These are phyloP conservation scores for Saccharomycopsis schoenii DNA, from an alignment of 805 yeast genomes.

Conservation along the genomic window DNA sequence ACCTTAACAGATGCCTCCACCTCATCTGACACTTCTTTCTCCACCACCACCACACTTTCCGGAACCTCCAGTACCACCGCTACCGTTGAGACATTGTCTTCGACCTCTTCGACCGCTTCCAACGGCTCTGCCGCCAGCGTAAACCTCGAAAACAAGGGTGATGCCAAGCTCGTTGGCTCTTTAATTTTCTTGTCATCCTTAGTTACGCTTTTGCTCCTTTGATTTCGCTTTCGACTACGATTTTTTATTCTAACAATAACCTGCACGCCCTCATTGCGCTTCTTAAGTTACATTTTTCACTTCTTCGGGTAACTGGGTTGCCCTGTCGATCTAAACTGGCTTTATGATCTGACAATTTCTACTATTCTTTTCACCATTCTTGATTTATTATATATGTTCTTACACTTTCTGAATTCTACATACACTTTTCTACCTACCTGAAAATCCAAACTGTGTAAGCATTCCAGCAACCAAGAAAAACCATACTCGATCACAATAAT, in stretches of 20 bases:
- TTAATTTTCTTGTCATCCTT: neutral
- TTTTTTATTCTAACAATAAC: neutral
- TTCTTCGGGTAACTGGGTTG: neutral
- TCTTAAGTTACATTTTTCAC: neutral
- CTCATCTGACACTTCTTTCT: too few relatives aligned
- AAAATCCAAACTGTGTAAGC: neutral
- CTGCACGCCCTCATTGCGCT: too few relatives aligned
- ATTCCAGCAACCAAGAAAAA: neutral
- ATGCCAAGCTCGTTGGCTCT: neutral
- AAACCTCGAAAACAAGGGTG: neutral
- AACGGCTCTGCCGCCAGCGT: neutral
- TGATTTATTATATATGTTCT: neutral
- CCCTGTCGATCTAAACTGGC: neutral
- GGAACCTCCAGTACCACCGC: neutral
- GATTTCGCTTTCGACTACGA: neutral
- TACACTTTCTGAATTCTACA: neutral
- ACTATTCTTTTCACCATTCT: neutral
- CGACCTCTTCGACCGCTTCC: neutral
- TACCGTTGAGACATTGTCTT: neutral
- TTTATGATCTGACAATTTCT: neutral
- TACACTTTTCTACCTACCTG: neutral
- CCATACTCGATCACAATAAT: too few relatives aligned
- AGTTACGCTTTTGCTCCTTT: neutral
- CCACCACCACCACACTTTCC: neutral
- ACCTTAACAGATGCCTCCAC: neutral